Conservation (phyloP, 257 asterid genomes). For the Leptodermis oblonga region DNA sequence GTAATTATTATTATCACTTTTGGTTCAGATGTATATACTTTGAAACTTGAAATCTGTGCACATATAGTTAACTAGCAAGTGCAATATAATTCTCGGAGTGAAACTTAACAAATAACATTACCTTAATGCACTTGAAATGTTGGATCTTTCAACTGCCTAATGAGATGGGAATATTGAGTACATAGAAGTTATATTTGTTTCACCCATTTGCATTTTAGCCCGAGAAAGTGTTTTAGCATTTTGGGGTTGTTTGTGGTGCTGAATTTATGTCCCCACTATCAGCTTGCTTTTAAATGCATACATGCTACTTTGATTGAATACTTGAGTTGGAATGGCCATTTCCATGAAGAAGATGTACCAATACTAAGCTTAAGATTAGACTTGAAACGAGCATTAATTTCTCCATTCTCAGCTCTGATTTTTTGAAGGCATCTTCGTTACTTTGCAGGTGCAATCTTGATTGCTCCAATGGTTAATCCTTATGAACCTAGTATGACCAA, state of each 20-base stretch:
- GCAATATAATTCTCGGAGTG: not conserved
- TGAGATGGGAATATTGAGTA: not conserved
- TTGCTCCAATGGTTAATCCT: constrained; percentile 91
- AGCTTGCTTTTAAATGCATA: not conserved
- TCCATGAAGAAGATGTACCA: not conserved
- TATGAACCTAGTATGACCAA: constrained; percentile 76
- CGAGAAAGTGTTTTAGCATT: not conserved
- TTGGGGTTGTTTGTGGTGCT: not conserved
- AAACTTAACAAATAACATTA: not conserved
- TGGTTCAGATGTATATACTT: not conserved
- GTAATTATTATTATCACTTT: not conserved
- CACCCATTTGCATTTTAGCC: not conserved
- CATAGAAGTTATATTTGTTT: not conserved
- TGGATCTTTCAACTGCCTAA: not conserved
- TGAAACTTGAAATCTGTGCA: not conserved
- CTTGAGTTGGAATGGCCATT: not conserved
- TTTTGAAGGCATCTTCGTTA: constrained; percentile 19
- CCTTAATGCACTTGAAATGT: not conserved
- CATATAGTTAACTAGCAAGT: not conserved
- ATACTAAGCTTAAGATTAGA: not conserved
- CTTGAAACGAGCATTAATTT: not conserved
- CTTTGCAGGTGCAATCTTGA: constrained; percentile 79
- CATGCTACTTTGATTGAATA: not conserved
- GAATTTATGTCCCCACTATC: not conserved
- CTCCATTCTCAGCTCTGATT: constrained; percentile 5